Base-by-base conservation (phyloP, 345 rosid genomes). In the Linum lewisii region DNA sequence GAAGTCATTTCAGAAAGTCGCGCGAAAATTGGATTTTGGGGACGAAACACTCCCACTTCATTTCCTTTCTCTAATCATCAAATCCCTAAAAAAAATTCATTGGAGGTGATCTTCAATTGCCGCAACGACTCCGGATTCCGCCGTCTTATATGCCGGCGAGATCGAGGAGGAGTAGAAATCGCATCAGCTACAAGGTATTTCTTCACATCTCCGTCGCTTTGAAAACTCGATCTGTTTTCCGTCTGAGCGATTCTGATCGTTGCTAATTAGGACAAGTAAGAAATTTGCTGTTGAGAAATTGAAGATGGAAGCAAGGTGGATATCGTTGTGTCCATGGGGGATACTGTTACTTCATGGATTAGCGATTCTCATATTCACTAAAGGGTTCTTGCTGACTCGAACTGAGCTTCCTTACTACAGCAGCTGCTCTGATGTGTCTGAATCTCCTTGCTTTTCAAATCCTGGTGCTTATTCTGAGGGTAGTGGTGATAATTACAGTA, bases 311-410 rank as follows among this genome's bases (percentile, higher is more conserved):
- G 15, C 47, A 11, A 42, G 62, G 62, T 21, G 63, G 59, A 44
- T 32, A 37, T 51, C 21, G 34, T 66, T 64, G 67, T 51, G 18
- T 15, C 26, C 25, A 11, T 70, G 65, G 58, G 69, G 63, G 38
- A 62, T 84, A 54, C 63, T 74, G 37, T 63, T 63, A 61, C 68
- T 89, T 70, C 99, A 86, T 66, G 37, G 68, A 22, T 34, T 79
- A 7, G 93, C 82, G 21, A 72, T 92, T 64, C 72, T 82, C 13
- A 74, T 93, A 2, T 86, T 93, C 79, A 78, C 83, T 0, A 76
- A 83, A 70, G 99, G 99, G 1, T 93, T 93, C 73, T 79, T 93
- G 38, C 82, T 93, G 6, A 89, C 99, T 54, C 84, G 99, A 72
- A 89, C 95, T 0, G 99, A 93, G 76, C 99, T 84, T 63, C 91